Base-by-base conservation (phyloP, 257 asterid genomes). In the Solanum sejunctum region DNA sequence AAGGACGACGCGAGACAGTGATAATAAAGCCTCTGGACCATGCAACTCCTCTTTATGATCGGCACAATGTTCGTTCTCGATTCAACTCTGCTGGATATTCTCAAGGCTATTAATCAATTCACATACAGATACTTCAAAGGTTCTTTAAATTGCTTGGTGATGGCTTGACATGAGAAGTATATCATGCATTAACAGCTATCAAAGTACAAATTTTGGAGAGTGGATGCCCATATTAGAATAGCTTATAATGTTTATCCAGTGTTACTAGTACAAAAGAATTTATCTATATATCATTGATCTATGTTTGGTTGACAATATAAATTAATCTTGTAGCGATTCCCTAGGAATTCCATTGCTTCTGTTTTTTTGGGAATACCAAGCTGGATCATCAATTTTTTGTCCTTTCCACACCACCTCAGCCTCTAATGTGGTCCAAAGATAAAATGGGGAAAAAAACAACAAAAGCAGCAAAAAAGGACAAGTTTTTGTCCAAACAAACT, bases 11-110 rank as follows among this genome's bases (percentile, higher is more conserved):
- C 8, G 92, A 88, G 64, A 58, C 83, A 51, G 85, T 90, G 86
- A 93, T 92, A 20, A 93, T 96, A 73, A 94, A 85, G 92, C 98
- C 98, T 80, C 81, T 93, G 83, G 98, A 93, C 61, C 91, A 92
- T 82, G 96, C 89, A 8, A 81, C 86, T 64, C 87, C 90, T 16
- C 28, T 55, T 18, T 88, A 92, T 55, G 92, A 91, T 57, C 88
- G 85, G 45, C 90, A 71, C 1, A 85, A 86, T 41, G 21, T 88
- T 72, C 94, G 93, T 82, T 84, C 91, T 43, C 89, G 98, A 58
- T 82, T 83, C 79, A 85, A 63, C 70, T 66, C 89, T 13, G 72
- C 55, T 60, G 87, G 89, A 64, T 89, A 92, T 84, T 70, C 83
- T 85, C 80, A 89, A 39, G 92, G 92, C 75, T 93, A 84, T 83